Base-by-base conservation (phyloP, 495 filamentous ascomycete species). In the Staphylotrichum longicolle region DNA sequence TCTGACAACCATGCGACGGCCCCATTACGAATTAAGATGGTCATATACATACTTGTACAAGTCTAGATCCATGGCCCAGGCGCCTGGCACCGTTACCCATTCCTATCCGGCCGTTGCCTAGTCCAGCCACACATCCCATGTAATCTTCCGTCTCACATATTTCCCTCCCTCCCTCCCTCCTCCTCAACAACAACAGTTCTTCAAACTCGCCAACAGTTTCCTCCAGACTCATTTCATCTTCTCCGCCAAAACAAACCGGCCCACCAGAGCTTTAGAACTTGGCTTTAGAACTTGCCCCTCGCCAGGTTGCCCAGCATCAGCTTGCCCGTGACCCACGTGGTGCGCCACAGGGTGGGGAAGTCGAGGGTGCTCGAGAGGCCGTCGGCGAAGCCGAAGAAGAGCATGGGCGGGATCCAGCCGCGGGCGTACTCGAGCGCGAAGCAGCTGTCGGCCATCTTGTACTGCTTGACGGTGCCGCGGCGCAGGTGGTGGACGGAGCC, bases 321-420 rank as follows among this genome's bases (percentile, higher is more conserved):
- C 39, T 84, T 74, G 7, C 71, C 89, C 1, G 90, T 95, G 48
- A 91, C 76, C 63, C 76, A 80, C 34, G 82, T 81, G 15, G 87
- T 95, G 62, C 84, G 83, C 88, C 88, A 93, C 63, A 95, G 72
- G 30, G 90, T 93, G 5, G 80, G 83, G 72, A 93, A 79, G 70
- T 94, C 90, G 57, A 93, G 78, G 6, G 88, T 92, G 70, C 85
- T 88, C 53, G 79, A 83, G 61, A 93, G 80, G 59, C 82, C 85
- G 78, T 94, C 91, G 64, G 90, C 87, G 70, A 86, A 93, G 15
- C 91, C 91, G 75, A 95, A 94, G 74, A 87, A 85, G 34, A 95
- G 77, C 91, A 95, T 94, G 62, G 87, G 88, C 55, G 91, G 91
- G 74, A 95, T 93, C 89, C 89, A 94, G 67, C 91, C 91, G 66